A percentile compares a stretch with the other conserved stretches of the same genome.
phyloP scores from a whole-genome alignment of 768 basidiomycete species.

The Leccinum rimulosum region DNA sequence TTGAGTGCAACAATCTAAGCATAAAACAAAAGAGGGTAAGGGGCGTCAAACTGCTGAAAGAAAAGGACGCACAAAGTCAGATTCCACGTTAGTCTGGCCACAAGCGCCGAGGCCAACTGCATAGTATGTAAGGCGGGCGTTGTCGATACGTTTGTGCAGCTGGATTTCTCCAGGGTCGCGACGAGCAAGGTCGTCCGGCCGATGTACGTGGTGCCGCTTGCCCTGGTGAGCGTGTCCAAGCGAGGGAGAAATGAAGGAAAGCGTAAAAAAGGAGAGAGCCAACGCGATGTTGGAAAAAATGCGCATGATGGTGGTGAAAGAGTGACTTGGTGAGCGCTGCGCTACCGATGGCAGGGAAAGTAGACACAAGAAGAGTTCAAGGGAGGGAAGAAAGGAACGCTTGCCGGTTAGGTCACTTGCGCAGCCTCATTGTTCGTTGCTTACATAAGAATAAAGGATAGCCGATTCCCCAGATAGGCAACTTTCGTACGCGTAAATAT shows the following conservation, averaged over 20 bases:
- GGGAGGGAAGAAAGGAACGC: not conserved
- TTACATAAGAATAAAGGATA: not conserved
- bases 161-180: slow-evolving; percentile 26
- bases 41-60: not conserved
- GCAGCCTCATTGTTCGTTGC: not conserved
- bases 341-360: slow-evolving; percentile 1
- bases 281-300: slow-evolving; percentile 20
- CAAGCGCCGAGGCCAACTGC: slow-evolving; percentile 46
- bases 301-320: slow-evolving; percentile 25
- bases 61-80: slow-evolving; percentile 35
- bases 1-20: slow-evolving; percentile 53
- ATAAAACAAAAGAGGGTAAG: slow-evolving; percentile 3
- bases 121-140: slow-evolving; percentile 36
- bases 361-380: slow-evolving; percentile 6
- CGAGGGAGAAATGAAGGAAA: slow-evolving; percentile 18
- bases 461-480: not conserved
- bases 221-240: slow-evolving; percentile 22
- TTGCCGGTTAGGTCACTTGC: not conserved
- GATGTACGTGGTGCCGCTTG: slow-evolving; percentile 24
- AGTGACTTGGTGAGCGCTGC: slow-evolving; percentile 18
- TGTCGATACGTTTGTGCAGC: slow-evolving; percentile 22
- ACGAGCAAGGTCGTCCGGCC: slow-evolving; percentile 20
- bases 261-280: slow-evolving; percentile 16
- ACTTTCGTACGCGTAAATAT: not conserved
- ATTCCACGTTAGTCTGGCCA: slow-evolving; percentile 27